Base-by-base conservation (phyloP, 768 basidiomycete species). In the Rhodotorula babjevae region DNA sequence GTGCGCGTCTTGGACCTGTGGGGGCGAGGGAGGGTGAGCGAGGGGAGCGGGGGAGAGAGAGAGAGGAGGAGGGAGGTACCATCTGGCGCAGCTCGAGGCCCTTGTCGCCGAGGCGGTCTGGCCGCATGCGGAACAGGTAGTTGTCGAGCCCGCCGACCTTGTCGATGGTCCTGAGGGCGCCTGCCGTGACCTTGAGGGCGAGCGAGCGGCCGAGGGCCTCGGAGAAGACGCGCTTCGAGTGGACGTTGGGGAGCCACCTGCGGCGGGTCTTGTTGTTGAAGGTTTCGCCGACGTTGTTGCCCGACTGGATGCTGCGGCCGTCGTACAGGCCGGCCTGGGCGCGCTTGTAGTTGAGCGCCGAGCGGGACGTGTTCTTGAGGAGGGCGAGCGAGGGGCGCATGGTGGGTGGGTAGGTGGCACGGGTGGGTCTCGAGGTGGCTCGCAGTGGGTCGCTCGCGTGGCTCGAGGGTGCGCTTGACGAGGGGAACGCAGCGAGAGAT, bases 201-300 rank as follows among this genome's bases (percentile, higher is more conserved):
- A 94, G 78, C 57, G 82, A 82, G 63, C 84, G 80, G 44, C 85
- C 86, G 49, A 92, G 81, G 15, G 86, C 81, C 23, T 89, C 88
- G 21, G 90, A 92, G 74, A 83, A 85, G 58, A 93, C 77, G 3
- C 87, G 86, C 81, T 93, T 92, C 63, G 83, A 83, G 76, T 93
- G 91, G 33, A 92, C 85, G 81, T 94, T 94, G 49, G 92, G 92
- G 19, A 92, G 83, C 92, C 92, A 94, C 57, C 89, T 86, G 53
- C 92, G 84, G 62, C 90, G 88, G 36, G 93, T 93, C 83, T 93
- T 93, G 80, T 89, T 86, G 79, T 89, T 88, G 33, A 92, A 93
- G 81, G 75, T 74, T 31, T 91, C 89, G 0, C 92, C 91, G 61
- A 93, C 91, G 79, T 89, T 93, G 84, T 93, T 93, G 36, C 92